Evolutionary conservation across 2,329 filamentous ascomycete genomes (phyloP).

Genomic region (Botrytis paeoniae): DNA sequence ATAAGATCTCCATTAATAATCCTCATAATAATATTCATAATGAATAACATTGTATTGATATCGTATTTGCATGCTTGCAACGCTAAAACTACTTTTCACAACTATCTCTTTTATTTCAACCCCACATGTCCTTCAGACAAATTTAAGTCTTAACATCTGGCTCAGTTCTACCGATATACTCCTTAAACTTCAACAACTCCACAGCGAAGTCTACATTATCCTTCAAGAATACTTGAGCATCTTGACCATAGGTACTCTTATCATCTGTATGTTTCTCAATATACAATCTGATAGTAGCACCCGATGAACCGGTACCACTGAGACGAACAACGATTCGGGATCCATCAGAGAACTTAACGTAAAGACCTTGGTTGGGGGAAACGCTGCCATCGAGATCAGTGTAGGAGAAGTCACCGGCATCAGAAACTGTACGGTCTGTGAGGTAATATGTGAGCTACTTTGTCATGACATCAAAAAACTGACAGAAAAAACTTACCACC

Average conservation of each 20-base stretch:
- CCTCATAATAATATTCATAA: neutral
- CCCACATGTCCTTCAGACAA: neutral
- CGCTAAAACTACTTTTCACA: slow-evolving; percentile 13
- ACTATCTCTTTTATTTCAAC: neutral
- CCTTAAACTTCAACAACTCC: slow-evolving; percentile 84
- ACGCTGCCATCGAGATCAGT: slow-evolving; percentile 97
- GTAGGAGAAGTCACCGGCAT: slow-evolving; percentile 96
- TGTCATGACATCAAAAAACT: slow-evolving; percentile 14
- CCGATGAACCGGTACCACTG: slow-evolving; percentile 91
- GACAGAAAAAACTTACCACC: slow-evolving; percentile 50
- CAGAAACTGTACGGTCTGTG: slow-evolving; percentile 73
- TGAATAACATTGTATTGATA: neutral
- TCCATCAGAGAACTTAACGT: slow-evolving; percentile 88
- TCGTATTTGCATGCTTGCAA: slow-evolving; percentile 2
- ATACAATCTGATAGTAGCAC: slow-evolving; percentile 94
- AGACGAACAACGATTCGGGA: slow-evolving; percentile 93
- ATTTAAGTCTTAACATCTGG: slow-evolving; percentile 91
- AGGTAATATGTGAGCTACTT: neutral
- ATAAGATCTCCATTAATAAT: too few species aligned
- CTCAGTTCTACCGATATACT: slow-evolving; percentile 87
- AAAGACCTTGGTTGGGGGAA: slow-evolving; percentile 93
- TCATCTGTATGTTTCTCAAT: slow-evolving; percentile 93
- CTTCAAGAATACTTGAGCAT: slow-evolving; percentile 92
- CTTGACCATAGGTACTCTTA: slow-evolving; percentile 69
- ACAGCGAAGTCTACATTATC: slow-evolving; percentile 85